phyloP scores from a whole-genome alignment of 2,329 filamentous ascomycete species.

The Teratosphaeria destructans region DNA sequence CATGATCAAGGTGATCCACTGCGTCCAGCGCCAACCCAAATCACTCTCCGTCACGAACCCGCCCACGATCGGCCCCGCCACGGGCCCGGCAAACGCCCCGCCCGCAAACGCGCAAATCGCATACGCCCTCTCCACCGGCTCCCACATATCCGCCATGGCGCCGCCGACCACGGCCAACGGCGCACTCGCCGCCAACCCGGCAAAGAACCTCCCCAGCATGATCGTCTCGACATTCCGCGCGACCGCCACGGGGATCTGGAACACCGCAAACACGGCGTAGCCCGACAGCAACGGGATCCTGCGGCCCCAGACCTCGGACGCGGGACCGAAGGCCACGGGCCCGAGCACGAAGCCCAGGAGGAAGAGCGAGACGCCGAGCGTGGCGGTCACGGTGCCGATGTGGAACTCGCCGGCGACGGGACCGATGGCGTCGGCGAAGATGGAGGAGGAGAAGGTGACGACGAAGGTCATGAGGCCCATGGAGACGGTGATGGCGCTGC shows the following conservation, averaged over 20 bases:
- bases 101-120: constrained; percentile 16
- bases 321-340: constrained; percentile 34
- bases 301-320: constrained; percentile 49
- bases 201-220: constrained; percentile 44
- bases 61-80: constrained; percentile 23
- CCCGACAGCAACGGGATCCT: constrained; percentile 41
- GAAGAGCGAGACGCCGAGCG: constrained; percentile 16
- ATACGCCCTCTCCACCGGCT: constrained; percentile 15
- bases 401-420: constrained; percentile 12
- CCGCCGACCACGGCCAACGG: constrained; percentile 38
- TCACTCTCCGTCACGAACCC: constrained; percentile 8
- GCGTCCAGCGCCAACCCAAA: constrained; percentile 22
- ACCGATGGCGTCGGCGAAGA: constrained; percentile 12
- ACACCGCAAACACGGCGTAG: constrained; percentile 41
- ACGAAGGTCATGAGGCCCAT: constrained; percentile 16
- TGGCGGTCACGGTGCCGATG: constrained; percentile 14
- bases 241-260: constrained; percentile 46
- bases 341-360: constrained; percentile 16
- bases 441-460: constrained; percentile 6
- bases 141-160: constrained; percentile 16
- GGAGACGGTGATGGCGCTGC: constrained; percentile 11
- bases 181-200: constrained; percentile 37
- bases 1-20: constrained; percentile 28
- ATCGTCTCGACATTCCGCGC: constrained; percentile 46
- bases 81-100: constrained; percentile 16